Evolutionary conservation across 2,329 filamentous ascomycete species (phyloP).

Genomic region (Aspergillus alliaceus): DNA sequence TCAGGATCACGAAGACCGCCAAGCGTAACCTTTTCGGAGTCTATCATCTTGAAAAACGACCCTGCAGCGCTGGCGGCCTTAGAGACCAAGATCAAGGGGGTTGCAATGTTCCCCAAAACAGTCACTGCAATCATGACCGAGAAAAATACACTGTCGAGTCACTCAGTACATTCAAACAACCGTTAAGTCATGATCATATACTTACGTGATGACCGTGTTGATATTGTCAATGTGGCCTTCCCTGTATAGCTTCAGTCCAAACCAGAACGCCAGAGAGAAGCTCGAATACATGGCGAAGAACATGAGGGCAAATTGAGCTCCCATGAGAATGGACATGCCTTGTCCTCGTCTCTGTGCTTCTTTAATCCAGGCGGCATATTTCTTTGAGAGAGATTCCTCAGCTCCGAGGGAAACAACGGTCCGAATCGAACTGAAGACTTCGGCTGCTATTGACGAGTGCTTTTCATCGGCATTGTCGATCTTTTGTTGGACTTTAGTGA

Average conservation of each 20-base stretch:
- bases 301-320: conserved; percentile 31
- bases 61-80: conserved; percentile 34
- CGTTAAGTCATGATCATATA: neutral
- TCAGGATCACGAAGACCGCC: conserved; percentile 50
- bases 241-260: conserved; percentile 35
- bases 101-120: conserved; percentile 27
- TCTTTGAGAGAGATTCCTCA: conserved; percentile 34
- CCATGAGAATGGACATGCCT: conserved; percentile 27
- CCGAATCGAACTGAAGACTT: conserved; percentile 44
- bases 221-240: conserved; percentile 35
- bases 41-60: conserved; percentile 36
- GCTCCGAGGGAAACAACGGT: conserved; percentile 48
- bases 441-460: conserved; percentile 41
- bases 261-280: conserved; percentile 40
- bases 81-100: conserved; percentile 36
- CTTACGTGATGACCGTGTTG: conserved; percentile 39
- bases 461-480: conserved; percentile 40
- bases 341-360: conserved; percentile 36
- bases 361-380: conserved; percentile 38
- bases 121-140: conserved; percentile 31
- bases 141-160: conserved; percentile 32
- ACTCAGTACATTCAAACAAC: neutral
- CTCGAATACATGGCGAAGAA: conserved; percentile 40
- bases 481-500: conserved; percentile 32
- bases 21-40: conserved; percentile 21